Conservation (phyloP, 1,139 yeast species). For the Oligophagozyma castellii region DNA sequence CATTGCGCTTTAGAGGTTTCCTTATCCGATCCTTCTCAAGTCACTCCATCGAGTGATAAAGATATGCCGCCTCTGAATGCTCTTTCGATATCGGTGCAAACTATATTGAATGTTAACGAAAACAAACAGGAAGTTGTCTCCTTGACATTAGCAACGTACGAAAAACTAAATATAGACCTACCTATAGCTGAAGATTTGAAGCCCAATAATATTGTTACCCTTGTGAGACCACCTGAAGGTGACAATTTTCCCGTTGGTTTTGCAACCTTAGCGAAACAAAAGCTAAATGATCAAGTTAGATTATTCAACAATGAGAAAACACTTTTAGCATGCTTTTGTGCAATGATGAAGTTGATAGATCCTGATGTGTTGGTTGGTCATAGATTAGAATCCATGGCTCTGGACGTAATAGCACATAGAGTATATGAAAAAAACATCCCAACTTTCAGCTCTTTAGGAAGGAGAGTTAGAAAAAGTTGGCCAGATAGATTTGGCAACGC, state of each 20-base stretch:
- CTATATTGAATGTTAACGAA: constrained; percentile 54
- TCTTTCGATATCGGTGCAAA: constrained; percentile 67
- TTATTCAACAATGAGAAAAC: constrained; percentile 62
- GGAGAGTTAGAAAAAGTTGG: constrained; percentile 62
- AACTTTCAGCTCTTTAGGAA: constrained; percentile 77
- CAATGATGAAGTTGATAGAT: constrained; percentile 55
- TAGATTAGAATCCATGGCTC: constrained; percentile 59
- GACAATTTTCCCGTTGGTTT: constrained; percentile 31
- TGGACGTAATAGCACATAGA: constrained; percentile 73
- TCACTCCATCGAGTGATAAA: constrained; percentile 36
- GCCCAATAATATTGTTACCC: constrained; percentile 49
- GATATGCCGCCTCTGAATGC: constrained; percentile 54
- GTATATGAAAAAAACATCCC: constrained; percentile 59
- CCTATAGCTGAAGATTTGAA: constrained; percentile 42
- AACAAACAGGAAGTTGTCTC: constrained; percentile 82
- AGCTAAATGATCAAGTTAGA: constrained; percentile 30
- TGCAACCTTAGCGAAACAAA: constrained; percentile 19
- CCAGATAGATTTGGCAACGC: constrained; percentile 56
- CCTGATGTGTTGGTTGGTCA: constrained; percentile 92
- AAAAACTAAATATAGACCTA: constrained; percentile 55
- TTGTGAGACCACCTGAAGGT: constrained; percentile 75
- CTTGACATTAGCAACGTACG: constrained; percentile 59
- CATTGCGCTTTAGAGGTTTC: constrained; percentile 72
- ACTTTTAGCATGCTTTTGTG: constrained; percentile 59
- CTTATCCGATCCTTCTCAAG: constrained; percentile 35